phyloP scores from a whole-genome alignment of 1,139 yeast genomes.

The Lodderomyces orthopsilosis region DNA sequence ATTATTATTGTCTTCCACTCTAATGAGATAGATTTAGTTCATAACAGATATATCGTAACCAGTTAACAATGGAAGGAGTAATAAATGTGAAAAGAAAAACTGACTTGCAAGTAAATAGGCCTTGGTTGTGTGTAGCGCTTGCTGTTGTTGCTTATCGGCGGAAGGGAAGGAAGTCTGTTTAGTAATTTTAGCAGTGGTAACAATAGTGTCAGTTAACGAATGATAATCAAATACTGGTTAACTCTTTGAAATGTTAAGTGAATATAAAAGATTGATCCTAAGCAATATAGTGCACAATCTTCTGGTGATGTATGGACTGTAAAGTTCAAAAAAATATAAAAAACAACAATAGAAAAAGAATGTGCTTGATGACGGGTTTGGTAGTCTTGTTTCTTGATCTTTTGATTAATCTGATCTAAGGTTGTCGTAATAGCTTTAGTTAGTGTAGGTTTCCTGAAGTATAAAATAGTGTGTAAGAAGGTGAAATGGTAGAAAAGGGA shows the following conservation, averaged over 20 bases:
- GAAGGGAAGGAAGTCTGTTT: too few species aligned
- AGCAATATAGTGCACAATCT: background rate
- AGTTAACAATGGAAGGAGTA: constrained; percentile 1
- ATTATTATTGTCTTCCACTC: background rate
- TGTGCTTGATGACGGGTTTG: too few species aligned
- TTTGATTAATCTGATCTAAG: too few species aligned
- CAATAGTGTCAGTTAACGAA: background rate
- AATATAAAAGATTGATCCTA: background rate
- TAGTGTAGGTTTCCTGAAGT: too few species aligned
- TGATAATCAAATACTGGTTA: constrained; percentile 1
- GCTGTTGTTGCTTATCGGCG: background rate
- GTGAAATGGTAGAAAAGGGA: background rate
- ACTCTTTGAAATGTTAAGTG: background rate
- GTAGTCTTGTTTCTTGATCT: background rate
- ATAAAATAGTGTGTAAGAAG: background rate
- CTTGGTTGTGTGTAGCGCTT: too few species aligned
- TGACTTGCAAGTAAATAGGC: too few species aligned
- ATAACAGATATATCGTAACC: background rate
- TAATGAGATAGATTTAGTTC: background rate
- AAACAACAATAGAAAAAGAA: too few species aligned
- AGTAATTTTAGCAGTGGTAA: background rate
- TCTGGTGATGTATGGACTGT: too few species aligned
- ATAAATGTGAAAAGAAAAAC: background rate
- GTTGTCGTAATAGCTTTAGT: too few species aligned
- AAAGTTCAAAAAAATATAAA: too few species aligned